Percentiles rank a stretch among this genome's conserved stretches.
Evolutionary conservation across 2,329 filamentous ascomycete genomes (phyloP).

Genomic region (Trichoderma sp.): DNA sequence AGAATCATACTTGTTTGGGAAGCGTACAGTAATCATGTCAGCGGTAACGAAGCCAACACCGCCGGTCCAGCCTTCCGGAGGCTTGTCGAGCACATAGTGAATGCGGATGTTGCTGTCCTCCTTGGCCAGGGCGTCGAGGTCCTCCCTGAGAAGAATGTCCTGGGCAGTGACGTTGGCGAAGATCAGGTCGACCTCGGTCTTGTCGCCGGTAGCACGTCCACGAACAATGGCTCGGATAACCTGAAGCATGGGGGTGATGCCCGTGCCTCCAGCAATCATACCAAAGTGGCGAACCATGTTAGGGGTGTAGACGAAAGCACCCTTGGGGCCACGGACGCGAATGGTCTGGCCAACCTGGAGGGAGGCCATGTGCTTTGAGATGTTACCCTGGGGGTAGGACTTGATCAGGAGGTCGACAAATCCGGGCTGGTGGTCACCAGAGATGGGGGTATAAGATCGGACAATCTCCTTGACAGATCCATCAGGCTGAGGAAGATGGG

Average conservation of each 20-base stretch:
- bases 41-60: slow-evolving; percentile 92
- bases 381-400: slow-evolving; percentile 95
- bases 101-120: slow-evolving; percentile 81
- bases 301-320: slow-evolving; percentile 93
- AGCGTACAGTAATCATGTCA: slow-evolving; percentile 84
- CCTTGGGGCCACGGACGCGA: slow-evolving; percentile 91
- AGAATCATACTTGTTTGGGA: neutral
- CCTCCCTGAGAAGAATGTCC: slow-evolving; percentile 91
- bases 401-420: slow-evolving; percentile 98
- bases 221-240: slow-evolving; percentile 87
- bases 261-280: slow-evolving; percentile 97
- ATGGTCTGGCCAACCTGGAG: slow-evolving; percentile 83
- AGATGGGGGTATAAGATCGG: slow-evolving; percentile 89
- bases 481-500: slow-evolving; percentile 64
- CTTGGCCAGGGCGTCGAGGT: slow-evolving; percentile 74
- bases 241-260: slow-evolving; percentile 98
- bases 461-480: slow-evolving; percentile 80
- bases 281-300: slow-evolving; percentile 96
- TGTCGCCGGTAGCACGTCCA: slow-evolving; percentile 74
- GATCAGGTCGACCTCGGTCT: slow-evolving; percentile 87
- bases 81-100: slow-evolving; percentile 96
- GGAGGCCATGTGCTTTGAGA: slow-evolving; percentile 86
- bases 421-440: slow-evolving; percentile 82
- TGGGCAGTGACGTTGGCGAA: slow-evolving; percentile 94
- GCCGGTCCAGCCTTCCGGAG: slow-evolving; percentile 85